These are phyloP conservation scores for Paradendryphiella salina DNA, from an alignment of 2,329 filamentous ascomycete genomes.

Conservation along the genomic window DNA sequence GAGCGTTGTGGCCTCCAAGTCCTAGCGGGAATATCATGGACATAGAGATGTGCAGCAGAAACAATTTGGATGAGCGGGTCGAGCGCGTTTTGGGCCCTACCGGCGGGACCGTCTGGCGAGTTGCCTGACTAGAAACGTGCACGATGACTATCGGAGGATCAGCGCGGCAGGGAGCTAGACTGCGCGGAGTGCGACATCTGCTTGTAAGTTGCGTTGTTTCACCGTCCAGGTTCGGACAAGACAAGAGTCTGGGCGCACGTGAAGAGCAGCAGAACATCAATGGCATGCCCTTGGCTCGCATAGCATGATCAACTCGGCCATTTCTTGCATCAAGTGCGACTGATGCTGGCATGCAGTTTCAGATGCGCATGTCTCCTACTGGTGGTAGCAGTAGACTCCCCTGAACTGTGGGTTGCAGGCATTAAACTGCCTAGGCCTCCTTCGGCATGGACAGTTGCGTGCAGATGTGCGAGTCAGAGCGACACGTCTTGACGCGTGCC, in stretches of 20 bases:
- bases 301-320: slow-evolving; percentile 5
- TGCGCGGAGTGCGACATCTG: slow-evolving; percentile 17
- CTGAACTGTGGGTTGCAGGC: slow-evolving; percentile 23
- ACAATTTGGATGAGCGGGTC: slow-evolving; percentile 32
- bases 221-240: slow-evolving; percentile 4
- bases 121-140: slow-evolving; percentile 14
- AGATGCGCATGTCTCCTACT: not conserved
- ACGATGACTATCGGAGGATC: slow-evolving; percentile 15
- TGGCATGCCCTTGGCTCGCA: slow-evolving; percentile 5
- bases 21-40: slow-evolving; percentile 19
- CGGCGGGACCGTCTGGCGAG: slow-evolving; percentile 17
- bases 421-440: slow-evolving; percentile 17
- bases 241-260: slow-evolving; percentile 1
- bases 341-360: slow-evolving; percentile 15
- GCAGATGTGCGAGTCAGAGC: slow-evolving; percentile 20
- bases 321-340: slow-evolving; percentile 11
- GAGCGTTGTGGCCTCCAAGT: slow-evolving; percentile 23
- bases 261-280: slow-evolving; percentile 9
- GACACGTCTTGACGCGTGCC: slow-evolving; percentile 10
- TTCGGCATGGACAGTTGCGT: slow-evolving; percentile 24
- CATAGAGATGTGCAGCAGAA: slow-evolving; percentile 19
- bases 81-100: slow-evolving; percentile 19
- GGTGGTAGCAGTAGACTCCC: not conserved
- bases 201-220: slow-evolving; percentile 9
- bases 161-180: slow-evolving; percentile 18